Evolutionary conservation across 257 asterid genomes (phyloP).

Genomic region (Ilex asprella): DNA sequence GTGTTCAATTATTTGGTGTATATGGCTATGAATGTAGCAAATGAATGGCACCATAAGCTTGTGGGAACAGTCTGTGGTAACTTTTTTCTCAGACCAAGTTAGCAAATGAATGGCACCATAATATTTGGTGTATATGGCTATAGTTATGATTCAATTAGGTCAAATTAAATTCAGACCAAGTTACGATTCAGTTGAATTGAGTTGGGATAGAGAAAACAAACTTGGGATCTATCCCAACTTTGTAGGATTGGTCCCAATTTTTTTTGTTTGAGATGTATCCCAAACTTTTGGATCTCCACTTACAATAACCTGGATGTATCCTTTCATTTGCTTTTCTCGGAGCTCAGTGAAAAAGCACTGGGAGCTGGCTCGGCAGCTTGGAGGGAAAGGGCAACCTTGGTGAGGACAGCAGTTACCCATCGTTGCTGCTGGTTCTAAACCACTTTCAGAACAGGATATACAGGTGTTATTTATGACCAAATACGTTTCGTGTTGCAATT

Average conservation of each 20-base stretch:
- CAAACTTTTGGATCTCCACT: background rate
- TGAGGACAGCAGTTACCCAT: conserved; percentile 13
- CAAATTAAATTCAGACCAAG: too few species aligned
- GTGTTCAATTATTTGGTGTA: background rate
- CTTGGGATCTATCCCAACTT: background rate
- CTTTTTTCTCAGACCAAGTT: too few species aligned
- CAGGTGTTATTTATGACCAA: too few species aligned
- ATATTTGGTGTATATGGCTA: too few species aligned
- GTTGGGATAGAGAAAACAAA: background rate
- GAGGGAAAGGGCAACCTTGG: conserved; percentile 89
- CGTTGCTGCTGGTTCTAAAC: too few species aligned
- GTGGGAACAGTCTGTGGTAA: background rate
- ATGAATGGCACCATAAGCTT: background rate
- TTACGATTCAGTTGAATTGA: background rate
- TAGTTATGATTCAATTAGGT: background rate
- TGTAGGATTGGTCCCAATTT: background rate
- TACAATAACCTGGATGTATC: background rate
- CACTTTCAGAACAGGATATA: background rate
- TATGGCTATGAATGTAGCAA: too few species aligned
- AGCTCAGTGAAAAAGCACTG: conserved; percentile 85
- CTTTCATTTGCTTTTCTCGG: conserved; percentile 6
- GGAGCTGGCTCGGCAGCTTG: conserved; percentile 83
- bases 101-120: too few species aligned
- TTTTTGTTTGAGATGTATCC: background rate
- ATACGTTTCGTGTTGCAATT: too few species aligned